These are phyloP conservation scores for Rhypophila decipiens DNA, from an alignment of 495 filamentous ascomycete species.

Conservation along the genomic window DNA sequence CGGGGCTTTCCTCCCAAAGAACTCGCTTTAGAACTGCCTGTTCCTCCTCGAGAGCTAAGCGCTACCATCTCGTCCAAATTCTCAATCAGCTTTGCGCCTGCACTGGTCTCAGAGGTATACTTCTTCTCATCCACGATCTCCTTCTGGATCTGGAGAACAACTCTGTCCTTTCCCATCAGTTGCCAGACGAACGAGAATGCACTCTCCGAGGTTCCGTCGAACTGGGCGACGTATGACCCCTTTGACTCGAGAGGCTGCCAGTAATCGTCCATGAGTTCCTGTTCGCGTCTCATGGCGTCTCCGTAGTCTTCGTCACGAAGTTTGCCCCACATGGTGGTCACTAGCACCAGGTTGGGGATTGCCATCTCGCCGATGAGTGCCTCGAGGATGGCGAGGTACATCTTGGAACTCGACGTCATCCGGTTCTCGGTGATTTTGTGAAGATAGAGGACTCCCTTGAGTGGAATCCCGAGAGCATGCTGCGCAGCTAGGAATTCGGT, in stretches of 20 bases:
- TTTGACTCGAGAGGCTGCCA: constrained; percentile 13
- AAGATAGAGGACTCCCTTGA: constrained; percentile 34
- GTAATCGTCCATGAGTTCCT: constrained; percentile 24
- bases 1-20: too few relatives aligned
- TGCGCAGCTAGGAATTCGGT: constrained; percentile 19
- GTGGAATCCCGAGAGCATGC: constrained; percentile 17
- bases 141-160: background rate
- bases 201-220: background rate
- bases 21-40: too few relatives aligned
- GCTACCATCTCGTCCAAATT: too few relatives aligned
- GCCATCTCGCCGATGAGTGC: constrained; percentile 26
- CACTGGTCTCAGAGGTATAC: too few relatives aligned
- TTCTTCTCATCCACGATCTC: background rate
- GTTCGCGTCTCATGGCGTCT: constrained; percentile 14
- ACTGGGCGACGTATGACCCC: background rate
- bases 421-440: constrained; percentile 32
- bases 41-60: too few relatives aligned
- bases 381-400: constrained; percentile 27
- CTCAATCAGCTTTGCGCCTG: too few relatives aligned
- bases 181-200: background rate
- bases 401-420: constrained; percentile 22
- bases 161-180: background rate
- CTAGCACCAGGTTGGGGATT: constrained; percentile 25
- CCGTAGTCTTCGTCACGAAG: constrained; percentile 5
- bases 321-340: constrained; percentile 35